Evolutionary conservation across 2,329 filamentous ascomycete species (phyloP).

Genomic region (Colletotrichum salicis): DNA sequence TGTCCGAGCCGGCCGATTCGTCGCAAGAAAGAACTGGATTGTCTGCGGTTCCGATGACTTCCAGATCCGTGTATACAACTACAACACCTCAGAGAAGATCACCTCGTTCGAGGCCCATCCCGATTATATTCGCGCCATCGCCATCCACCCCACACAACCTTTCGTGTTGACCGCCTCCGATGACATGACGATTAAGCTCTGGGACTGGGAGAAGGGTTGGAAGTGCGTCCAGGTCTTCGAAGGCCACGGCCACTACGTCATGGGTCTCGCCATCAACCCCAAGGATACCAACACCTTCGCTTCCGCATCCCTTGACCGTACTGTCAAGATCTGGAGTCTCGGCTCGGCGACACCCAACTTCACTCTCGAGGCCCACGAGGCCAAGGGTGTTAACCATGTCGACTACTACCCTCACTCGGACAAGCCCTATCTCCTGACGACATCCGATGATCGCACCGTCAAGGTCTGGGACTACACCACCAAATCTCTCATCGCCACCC

Average conservation of each 20-base stretch:
- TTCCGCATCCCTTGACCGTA: constrained; percentile 93
- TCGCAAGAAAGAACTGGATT: constrained; percentile 99
- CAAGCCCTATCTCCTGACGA: constrained; percentile 91
- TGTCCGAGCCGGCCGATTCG: constrained; percentile 94
- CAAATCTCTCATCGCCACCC: constrained; percentile 93
- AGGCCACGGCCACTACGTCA: constrained; percentile 95
- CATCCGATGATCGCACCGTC: constrained; percentile 83
- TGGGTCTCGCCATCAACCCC: constrained; percentile 96
- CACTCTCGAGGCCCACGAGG: constrained; percentile 95
- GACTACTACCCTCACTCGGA: constrained; percentile 85
- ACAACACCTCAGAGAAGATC: constrained; percentile 99
- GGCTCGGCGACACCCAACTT: constrained; percentile 95
- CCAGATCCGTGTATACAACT: constrained; percentile 88
- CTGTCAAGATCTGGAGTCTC: constrained; percentile 97
- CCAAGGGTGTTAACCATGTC: constrained; percentile 97
- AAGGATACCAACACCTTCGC: constrained; percentile 95
- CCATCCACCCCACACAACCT: constrained; percentile 92
- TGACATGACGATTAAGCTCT: constrained; percentile 98
- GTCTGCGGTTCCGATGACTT: constrained; percentile 93
- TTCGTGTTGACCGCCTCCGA: constrained; percentile 96
- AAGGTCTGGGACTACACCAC: constrained; percentile 99
- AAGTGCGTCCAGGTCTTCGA: constrained; percentile 98
- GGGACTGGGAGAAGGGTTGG: constrained; percentile 99
- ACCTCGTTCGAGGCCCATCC: constrained; percentile 97
- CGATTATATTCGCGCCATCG: constrained; percentile 97